Conservation (phyloP, 2,329 filamentous ascomycete species). For the Fusarium mexicanum region DNA sequence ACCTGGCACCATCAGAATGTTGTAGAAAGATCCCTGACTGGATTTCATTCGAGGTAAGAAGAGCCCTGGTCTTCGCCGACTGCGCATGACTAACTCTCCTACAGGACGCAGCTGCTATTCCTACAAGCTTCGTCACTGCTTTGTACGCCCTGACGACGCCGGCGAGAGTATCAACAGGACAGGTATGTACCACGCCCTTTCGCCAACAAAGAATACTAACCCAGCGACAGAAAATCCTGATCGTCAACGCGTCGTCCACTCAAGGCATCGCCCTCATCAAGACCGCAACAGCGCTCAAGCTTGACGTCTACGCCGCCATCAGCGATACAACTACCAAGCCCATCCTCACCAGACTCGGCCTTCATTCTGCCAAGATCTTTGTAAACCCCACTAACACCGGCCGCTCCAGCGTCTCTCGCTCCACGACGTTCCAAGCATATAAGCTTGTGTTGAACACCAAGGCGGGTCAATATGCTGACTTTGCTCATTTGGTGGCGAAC, state of each 20-base stretch:
- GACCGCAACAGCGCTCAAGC: conserved; percentile 27
- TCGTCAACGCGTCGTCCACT: conserved; percentile 27
- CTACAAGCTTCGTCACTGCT: conserved; percentile 33
- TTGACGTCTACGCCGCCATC: conserved; percentile 30
- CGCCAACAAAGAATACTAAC: background rate
- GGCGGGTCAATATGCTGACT: conserved; percentile 25
- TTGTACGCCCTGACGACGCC: conserved; percentile 26
- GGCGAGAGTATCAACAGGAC: conserved; percentile 20
- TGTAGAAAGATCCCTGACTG: conserved; percentile 35
- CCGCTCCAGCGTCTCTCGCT: conserved; percentile 14
- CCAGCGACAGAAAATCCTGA: conserved; percentile 26
- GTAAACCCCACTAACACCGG: background rate
- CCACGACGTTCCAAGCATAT: conserved; percentile 9
- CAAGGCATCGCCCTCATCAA: conserved; percentile 38
- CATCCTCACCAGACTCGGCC: conserved; percentile 21
- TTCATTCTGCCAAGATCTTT: conserved; percentile 25
- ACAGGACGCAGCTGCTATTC: conserved; percentile 33
- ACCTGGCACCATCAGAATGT: conserved; percentile 25
- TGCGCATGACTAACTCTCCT: background rate
- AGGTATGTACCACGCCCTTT: conserved; percentile 4
- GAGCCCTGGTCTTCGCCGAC: background rate
- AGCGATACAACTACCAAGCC: conserved; percentile 17
- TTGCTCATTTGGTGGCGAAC: conserved; percentile 30
- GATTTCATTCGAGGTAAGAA: conserved; percentile 36
- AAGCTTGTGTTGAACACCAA: conserved; percentile 33